Conservation (phyloP, 345 rosid species). For the Gossypioides kirkii region DNA sequence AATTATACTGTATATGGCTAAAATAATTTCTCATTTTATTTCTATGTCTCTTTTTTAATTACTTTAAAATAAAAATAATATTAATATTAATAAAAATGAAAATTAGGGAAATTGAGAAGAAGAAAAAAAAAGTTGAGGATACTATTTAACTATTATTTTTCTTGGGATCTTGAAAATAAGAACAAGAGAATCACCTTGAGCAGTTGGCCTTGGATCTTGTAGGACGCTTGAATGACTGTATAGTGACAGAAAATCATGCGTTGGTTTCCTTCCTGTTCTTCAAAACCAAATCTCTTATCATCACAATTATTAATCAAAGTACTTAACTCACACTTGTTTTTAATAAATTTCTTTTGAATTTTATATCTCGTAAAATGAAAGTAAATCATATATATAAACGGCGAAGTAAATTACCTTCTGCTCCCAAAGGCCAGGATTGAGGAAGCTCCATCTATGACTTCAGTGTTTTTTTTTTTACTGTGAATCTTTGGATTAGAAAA, state of each 20-base stretch:
- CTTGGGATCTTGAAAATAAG: conserved; percentile 16
- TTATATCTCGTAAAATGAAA: background rate
- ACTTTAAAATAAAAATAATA: too few relatives aligned
- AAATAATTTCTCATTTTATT: too few relatives aligned
- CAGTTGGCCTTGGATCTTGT: conserved; percentile 70
- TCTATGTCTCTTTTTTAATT: too few relatives aligned
- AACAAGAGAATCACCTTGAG: conserved; percentile 55
- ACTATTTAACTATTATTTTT: background rate
- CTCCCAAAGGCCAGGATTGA: conserved; percentile 61
- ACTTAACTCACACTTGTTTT: background rate
- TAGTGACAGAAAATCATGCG: conserved; percentile 86
- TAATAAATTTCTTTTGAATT: background rate
- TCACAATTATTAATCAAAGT: background rate
- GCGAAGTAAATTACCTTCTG: conserved; percentile 47
- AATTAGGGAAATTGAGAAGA: background rate
- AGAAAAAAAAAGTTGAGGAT: background rate
- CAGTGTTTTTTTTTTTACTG: background rate
- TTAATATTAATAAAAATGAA: background rate
- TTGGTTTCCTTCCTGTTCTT: conserved; percentile 73
- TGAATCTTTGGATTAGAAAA: conserved; percentile 7
- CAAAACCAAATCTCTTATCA: background rate
- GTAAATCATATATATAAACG: background rate
- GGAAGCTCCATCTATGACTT: conserved; percentile 71
- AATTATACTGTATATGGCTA: too few relatives aligned
- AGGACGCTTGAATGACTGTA: conserved; percentile 70